These are phyloP conservation scores for Starmerella kuoi DNA, from an alignment of 805 yeast species.

Conservation along the genomic window DNA sequence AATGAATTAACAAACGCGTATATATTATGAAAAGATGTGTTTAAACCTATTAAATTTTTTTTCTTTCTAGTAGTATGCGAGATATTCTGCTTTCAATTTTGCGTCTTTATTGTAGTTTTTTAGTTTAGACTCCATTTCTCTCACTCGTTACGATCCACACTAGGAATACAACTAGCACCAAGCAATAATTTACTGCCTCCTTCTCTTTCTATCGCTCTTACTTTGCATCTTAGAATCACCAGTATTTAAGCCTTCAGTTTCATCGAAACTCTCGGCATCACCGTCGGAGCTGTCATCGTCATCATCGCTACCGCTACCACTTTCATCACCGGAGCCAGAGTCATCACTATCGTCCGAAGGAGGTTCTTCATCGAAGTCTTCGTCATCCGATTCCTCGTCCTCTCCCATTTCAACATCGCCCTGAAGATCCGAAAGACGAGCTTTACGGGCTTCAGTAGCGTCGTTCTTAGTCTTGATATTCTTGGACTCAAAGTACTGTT, in stretches of 20 bases:
- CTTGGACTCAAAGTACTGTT: conserved; percentile 63
- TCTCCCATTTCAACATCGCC: conserved; percentile 30
- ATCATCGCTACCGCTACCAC: conserved; percentile 4
- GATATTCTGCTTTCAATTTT: too few relatives aligned
- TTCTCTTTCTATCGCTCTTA: conserved; percentile 14
- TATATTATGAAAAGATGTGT: too few relatives aligned
- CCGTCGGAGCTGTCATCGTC: conserved; percentile 6
- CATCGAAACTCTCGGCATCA: conserved; percentile 16
- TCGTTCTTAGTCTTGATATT: conserved; percentile 76
- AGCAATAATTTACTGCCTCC: conserved; percentile 4
- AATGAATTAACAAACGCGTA: too few relatives aligned
- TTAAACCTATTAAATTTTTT: too few relatives aligned
- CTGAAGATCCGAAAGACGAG: conserved; percentile 65
- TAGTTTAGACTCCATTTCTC: too few relatives aligned
- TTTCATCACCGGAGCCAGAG: conserved; percentile 8
- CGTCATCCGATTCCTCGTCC: conserved; percentile 49
- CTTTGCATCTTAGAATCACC: conserved; percentile 14
- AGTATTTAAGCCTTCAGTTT: conserved; percentile 9
- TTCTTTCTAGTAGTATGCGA: too few relatives aligned
- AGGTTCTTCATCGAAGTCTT: conserved; percentile 59
- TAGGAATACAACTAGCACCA: too few relatives aligned
- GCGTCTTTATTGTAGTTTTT: too few relatives aligned
- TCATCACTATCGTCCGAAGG: conserved; percentile 64
- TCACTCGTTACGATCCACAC: too few relatives aligned
- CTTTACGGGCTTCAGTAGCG: conserved; percentile 72